phyloP scores from a whole-genome alignment of 495 filamentous ascomycete genomes.

The Penicillium turbatum region DNA sequence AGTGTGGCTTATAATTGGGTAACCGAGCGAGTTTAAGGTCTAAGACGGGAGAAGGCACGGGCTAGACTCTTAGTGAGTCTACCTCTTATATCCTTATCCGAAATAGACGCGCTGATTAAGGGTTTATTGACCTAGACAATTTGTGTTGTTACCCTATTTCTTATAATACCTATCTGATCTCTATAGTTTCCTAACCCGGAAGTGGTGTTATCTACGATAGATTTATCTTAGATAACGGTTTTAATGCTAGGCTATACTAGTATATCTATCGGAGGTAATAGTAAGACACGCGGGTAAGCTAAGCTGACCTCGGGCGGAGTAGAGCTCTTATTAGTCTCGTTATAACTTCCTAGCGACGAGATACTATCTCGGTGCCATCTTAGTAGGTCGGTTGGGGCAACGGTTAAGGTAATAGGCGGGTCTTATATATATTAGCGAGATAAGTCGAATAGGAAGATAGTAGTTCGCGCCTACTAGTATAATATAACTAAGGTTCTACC shows the following conservation, averaged over 20 bases:
- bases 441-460: not conserved
- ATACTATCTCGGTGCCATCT: not conserved
- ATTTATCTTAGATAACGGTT: not conserved
- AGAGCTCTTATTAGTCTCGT: conserved; percentile 1
- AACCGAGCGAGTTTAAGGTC: not conserved
- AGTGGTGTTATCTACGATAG: not conserved
- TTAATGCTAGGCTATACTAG: not conserved
- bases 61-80: not conserved
- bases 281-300: not conserved
- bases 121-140: not conserved
- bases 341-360: conserved; percentile 1
- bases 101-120: not conserved
- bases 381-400: not conserved
- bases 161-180: not conserved
- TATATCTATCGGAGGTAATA: not conserved
- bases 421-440: not conserved
- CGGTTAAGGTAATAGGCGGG: not conserved
- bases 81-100: not conserved
- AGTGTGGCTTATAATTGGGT: not conserved
- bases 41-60: not conserved
- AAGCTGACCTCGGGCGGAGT: not conserved
- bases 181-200: not conserved
- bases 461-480: not conserved
- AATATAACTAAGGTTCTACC: not conserved
- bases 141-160: not conserved